Evolutionary conservation across 306 rosid genomes (phyloP).

Genomic region (Luffa acutangula): DNA sequence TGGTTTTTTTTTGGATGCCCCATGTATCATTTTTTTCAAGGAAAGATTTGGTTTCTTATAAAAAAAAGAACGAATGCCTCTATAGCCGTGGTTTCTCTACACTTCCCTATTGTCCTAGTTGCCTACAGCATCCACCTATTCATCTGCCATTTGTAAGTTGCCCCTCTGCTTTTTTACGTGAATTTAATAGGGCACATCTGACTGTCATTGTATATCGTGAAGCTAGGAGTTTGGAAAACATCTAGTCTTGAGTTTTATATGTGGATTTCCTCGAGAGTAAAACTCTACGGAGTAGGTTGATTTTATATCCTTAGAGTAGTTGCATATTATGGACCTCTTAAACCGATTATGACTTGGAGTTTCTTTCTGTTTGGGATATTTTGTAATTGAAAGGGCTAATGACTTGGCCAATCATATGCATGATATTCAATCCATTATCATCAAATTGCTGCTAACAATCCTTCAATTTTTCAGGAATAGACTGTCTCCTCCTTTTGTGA

Average conservation of each 20-base stretch:
- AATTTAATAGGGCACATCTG: neutral
- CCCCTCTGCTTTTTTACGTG: neutral
- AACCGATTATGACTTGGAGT: neutral
- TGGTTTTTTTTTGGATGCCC: too few species aligned
- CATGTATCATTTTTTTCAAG: too few species aligned
- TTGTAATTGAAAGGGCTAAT: neutral
- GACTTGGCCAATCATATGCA: neutral
- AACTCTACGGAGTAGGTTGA: neutral
- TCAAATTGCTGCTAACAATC: neutral
- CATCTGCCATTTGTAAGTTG: neutral
- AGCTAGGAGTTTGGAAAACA: neutral
- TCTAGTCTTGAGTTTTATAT: neutral
- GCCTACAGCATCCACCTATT: neutral
- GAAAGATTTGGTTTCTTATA: too few species aligned
- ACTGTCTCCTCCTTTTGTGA: too few species aligned
- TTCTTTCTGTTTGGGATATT: neutral
- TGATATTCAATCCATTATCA: neutral
- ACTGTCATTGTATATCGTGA: too few species aligned
- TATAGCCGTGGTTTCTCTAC: neutral
- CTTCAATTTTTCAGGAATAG: constrained; percentile 46
- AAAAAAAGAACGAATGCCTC: too few species aligned
- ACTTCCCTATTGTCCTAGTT: neutral
- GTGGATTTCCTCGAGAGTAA: neutral
- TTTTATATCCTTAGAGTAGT: neutral
- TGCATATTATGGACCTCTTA: neutral